Evolutionary conservation across 345 rosid species (phyloP).

Genomic region (Leavenworthia alabamica): DNA sequence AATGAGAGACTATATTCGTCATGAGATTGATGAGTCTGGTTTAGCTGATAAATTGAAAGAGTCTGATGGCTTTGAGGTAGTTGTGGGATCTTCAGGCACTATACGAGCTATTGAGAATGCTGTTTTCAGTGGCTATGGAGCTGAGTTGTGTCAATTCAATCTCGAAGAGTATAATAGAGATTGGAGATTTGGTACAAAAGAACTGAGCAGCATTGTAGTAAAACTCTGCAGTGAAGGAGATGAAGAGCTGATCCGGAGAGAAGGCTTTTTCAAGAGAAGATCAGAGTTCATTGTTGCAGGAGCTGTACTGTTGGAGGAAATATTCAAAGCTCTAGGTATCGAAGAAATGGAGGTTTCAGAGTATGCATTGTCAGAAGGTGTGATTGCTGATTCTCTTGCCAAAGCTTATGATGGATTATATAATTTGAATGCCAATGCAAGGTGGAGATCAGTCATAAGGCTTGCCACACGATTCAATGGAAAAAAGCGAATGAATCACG

Average conservation of each 20-base stretch:
- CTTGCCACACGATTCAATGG: slow-evolving; percentile 45
- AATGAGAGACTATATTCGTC: slow-evolving; percentile 42
- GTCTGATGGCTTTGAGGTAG: slow-evolving; percentile 47
- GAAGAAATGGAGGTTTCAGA: slow-evolving; percentile 65
- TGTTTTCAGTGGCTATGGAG: slow-evolving; percentile 39
- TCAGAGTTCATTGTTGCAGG: slow-evolving; percentile 69
- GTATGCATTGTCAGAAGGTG: slow-evolving; percentile 61
- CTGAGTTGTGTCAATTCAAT: slow-evolving; percentile 16
- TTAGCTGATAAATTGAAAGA: slow-evolving; percentile 40
- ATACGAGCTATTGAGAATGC: slow-evolving; percentile 61
- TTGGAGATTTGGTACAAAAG: slow-evolving; percentile 52
- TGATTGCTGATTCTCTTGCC: slow-evolving; percentile 50
- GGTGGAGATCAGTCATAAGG: slow-evolving; percentile 52
- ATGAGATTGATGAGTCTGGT: slow-evolving; percentile 38
- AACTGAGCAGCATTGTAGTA: slow-evolving; percentile 40
- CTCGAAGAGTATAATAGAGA: slow-evolving; percentile 40
- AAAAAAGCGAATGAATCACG: slow-evolving; percentile 45
- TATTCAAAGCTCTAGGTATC: slow-evolving; percentile 51
- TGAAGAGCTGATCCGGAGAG: slow-evolving; percentile 37
- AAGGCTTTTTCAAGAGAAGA: slow-evolving; percentile 53
- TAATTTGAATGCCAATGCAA: slow-evolving; percentile 47
- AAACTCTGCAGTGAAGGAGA: slow-evolving; percentile 44
- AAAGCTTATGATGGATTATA: slow-evolving; percentile 34
- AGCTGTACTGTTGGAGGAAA: slow-evolving; percentile 57
- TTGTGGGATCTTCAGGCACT: slow-evolving; percentile 64